Evolutionary conservation across 2,329 filamentous ascomycete species (phyloP).

Genomic region (Alternaria alternata): DNA sequence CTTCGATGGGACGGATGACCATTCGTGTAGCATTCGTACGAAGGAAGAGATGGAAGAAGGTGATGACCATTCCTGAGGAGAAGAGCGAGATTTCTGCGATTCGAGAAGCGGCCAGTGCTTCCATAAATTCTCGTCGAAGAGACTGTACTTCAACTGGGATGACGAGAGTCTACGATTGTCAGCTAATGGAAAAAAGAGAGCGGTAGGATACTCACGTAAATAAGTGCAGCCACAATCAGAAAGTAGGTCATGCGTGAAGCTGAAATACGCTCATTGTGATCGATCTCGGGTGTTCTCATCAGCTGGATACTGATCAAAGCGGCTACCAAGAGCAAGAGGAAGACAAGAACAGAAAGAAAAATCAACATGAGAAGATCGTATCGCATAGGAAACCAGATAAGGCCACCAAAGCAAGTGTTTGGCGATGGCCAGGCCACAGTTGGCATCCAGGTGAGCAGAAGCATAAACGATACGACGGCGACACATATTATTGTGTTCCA

Average conservation of each 20-base stretch:
- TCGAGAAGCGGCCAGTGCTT: conserved; percentile 64
- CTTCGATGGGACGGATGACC: conserved; percentile 61
- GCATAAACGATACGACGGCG: conserved; percentile 58
- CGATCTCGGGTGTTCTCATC: conserved; percentile 62
- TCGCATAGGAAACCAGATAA: conserved; percentile 71
- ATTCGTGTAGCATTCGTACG: conserved; percentile 68
- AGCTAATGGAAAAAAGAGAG: neutral
- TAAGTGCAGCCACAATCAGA: conserved; percentile 63
- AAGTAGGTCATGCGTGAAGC: conserved; percentile 77
- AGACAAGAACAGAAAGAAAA: conserved; percentile 61
- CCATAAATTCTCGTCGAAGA: conserved; percentile 53
- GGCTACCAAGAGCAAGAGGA: conserved; percentile 61
- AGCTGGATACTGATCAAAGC: conserved; percentile 66
- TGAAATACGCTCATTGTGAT: conserved; percentile 66
- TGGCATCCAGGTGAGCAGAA: conserved; percentile 66
- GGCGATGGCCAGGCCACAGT: conserved; percentile 64
- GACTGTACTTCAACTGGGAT: conserved; percentile 70
- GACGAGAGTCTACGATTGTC: conserved; percentile 57
- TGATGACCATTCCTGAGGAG: conserved; percentile 70
- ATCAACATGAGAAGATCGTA: conserved; percentile 67
- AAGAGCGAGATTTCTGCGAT: conserved; percentile 72
- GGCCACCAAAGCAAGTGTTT: conserved; percentile 70
- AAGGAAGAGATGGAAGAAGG: conserved; percentile 72
- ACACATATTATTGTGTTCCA: conserved; percentile 69
- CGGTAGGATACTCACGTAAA: conserved; percentile 59